Evolutionary conservation across 495 filamentous ascomycete species (phyloP), one percentile per base, ranked within the genome.

Genomic region (Poronia punctata): DNA sequence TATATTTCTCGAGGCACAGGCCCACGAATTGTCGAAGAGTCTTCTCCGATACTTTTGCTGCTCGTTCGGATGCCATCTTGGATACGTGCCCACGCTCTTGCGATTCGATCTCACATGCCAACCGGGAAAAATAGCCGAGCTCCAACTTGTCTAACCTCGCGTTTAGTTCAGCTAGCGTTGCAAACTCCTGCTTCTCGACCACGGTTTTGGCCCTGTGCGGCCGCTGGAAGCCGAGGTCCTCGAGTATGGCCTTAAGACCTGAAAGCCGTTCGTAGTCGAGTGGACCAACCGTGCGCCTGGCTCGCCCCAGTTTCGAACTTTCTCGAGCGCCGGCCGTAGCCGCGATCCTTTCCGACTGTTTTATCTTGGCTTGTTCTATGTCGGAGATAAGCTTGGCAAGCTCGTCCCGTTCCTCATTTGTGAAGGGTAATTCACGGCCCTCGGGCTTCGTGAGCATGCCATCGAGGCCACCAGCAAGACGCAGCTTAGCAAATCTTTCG

Each of bases 1-100:
- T 79, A 62, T 95, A 97, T 60, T 96, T 97, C 46, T 72, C 68
- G 25, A 98, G 65, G 55, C 92, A 98, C 20, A 84, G 65, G n/a
- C 65, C 49, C 41, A 98, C 80, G 66, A 97, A 98, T 7, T 71
- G 64, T 20, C 67, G 61, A 18, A 97, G 68, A 0, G 85, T 88
- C 0, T 60, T 68, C 38, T 75, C 66, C 0, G 92, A 90, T 28
- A 97, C 69, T 56, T 95, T 94, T 31, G 82, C 80, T 2, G 87
- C 80, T 38, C 80, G 80, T 29, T 92, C 79, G 7, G 33, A 84
- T 53, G 50, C 65, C 46, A 34, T 27, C 34, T 50, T 55, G 21
- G 46, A 26, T 9, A 49, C 11, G 32, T 30, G 58, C 30, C 61
- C 56, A 35, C 57, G 55, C 45, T 72, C 68, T 32, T 61, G 56